Evolutionary conservation across 495 filamentous ascomycete species (phyloP), one percentile per base, ranked within the genome.

Genomic region (Lasiosphaeris hirsuta): DNA sequence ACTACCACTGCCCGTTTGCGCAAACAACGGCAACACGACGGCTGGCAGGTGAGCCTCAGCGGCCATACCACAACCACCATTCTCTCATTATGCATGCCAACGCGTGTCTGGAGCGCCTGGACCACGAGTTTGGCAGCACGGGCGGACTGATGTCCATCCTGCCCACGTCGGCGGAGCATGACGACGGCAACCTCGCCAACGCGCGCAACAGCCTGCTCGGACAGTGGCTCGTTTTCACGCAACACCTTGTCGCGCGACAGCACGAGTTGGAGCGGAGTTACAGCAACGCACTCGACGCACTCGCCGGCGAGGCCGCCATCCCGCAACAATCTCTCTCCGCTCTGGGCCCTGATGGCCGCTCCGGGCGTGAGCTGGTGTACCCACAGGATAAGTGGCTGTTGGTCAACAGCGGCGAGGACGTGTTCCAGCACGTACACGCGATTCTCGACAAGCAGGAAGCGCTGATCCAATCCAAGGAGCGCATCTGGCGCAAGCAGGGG

Each of bases 381-480:
- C 76, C 77, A 3, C 79, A 83, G 65, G 79, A 81, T 60, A 66
- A 72, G 23, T 83, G 70, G 63, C 64, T 83, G n/a, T 65, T 83
- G 5, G 77, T 68, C 37, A 81, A 82, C 57, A 67, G 74, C 0
- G 78, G 78, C 8, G 75, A 78, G 39, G 79, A 80, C 54, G 65
- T 81, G 1, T 77, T 72, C 36, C 52, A 51, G 10, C 69, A 68
- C 41, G 56, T 83, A 38, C 74, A 78, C 57, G 46, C 47, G 23
- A 51, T 78, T 54, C 72, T 83, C n/a, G 75, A 78, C 54, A 63
- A 66, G 58, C 69, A 69, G 39, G 79, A 83, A 47, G 62, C 64
- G 6, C 43, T 56, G 3, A 50, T 63, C 10, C 64, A 69, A 38
- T 48, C 59, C 7, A 61, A 64, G 18, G 73, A 76, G 40, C 15